Evolutionary conservation across 148 eudicot species (phyloP), one percentile per base, ranked within the genome.

Genomic region (Fagopyrum esculentum): DNA sequence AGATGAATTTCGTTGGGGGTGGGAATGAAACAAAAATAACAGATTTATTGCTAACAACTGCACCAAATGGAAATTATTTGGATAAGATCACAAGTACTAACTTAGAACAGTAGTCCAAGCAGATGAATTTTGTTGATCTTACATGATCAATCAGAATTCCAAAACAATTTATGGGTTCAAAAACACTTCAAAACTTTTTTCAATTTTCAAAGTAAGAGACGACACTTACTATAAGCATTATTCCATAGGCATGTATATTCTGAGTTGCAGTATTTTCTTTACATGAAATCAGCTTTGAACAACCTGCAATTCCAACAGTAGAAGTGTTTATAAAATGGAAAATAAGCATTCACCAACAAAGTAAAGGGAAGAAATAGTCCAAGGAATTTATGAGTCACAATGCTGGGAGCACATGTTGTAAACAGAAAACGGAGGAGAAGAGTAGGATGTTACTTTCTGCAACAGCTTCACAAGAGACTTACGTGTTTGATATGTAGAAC

Each of bases 171-270:
- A 10, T 19, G 1, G 44, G 47, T 15, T 15, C 15, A 46, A 71
- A 10, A 15, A 15, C 74, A 71, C 22, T 4, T 44, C 13, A 48
- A 30, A 71, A 16, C 4, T 52, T 45, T 0, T 15, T 49, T 29
- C 7, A 43, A 43, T 13, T 49, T 54, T 13, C 56, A 35, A 11
- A 46, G 73, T 46, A 71, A 68, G 47, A 11, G 49, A 12, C 56
- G 55, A 6, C 75, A 82, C 98, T 89, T 89, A 94, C 98, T 15
- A 94, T 90, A 30, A 90, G 85, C 87, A 94, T 79, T 43, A 85
- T 83, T 78, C 98, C 98, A 82, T 91, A 94, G 6, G 89, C 84
- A 75, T 87, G 96, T 73, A 94, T 86, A 80, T 94, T 87, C 84
- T 94, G 97, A 76, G 76, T 88, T 48, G 75, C 86, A 19, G 90